Evolutionary conservation across 1,284 basidiomycete genomes (phyloP).

Genomic region (Austroboletus niveus): DNA sequence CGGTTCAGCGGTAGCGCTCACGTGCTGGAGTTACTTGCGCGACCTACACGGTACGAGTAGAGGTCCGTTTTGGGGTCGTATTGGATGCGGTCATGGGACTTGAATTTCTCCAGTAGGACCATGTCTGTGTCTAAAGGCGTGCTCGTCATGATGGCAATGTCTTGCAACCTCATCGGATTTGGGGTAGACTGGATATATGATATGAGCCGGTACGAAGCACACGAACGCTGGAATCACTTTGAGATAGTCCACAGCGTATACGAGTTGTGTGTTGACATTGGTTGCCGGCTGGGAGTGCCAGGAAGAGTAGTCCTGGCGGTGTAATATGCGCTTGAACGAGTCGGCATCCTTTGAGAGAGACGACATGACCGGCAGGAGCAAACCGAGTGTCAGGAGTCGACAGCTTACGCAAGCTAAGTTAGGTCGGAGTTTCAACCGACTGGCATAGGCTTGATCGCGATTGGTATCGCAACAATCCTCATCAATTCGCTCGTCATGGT

Average conservation of each 20-base stretch:
- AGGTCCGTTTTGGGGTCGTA: constrained; percentile 82
- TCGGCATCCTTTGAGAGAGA: constrained; percentile 61
- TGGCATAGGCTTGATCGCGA: constrained; percentile 25
- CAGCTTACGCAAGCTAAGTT: constrained; percentile 28
- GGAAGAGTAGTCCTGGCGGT: constrained; percentile 63
- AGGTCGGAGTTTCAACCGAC: constrained; percentile 28
- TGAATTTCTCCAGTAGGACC: constrained; percentile 77
- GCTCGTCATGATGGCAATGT: constrained; percentile 77
- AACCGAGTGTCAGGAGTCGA: not conserved
- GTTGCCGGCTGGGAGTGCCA: constrained; percentile 84
- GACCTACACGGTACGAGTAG: constrained; percentile 74
- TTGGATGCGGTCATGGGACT: constrained; percentile 72
- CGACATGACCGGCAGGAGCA: constrained; percentile 48
- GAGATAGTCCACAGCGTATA: constrained; percentile 80
- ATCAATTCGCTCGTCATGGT: constrained; percentile 27
- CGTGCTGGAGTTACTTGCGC: not conserved
- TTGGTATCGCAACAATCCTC: constrained; percentile 21
- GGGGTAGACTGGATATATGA: constrained; percentile 51
- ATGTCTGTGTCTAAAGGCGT: constrained; percentile 73
- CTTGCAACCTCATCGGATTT: constrained; percentile 82
- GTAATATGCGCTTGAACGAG: constrained; percentile 61
- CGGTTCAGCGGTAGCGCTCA: constrained; percentile 3
- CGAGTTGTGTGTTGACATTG: constrained; percentile 84
- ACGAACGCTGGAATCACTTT: constrained; percentile 44
- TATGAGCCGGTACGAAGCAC: constrained; percentile 11